phyloP scores from a whole-genome alignment of 83 land plant species.

The Picea abies region DNA sequence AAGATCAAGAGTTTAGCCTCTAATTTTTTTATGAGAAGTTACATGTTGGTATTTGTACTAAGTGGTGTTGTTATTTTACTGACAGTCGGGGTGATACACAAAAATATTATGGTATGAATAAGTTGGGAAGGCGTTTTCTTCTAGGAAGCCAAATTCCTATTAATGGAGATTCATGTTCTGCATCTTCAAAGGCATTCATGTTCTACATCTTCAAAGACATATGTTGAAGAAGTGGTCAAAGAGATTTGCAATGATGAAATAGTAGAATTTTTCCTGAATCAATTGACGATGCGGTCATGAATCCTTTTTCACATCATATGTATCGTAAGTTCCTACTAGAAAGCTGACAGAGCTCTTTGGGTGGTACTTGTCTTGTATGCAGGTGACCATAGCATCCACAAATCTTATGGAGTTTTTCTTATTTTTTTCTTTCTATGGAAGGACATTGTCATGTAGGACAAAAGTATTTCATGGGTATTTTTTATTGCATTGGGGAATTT shows the following conservation, averaged over 20 bases:
- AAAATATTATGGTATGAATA: slow-evolving; percentile 64
- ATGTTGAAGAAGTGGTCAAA: slow-evolving; percentile 80
- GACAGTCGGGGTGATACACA: slow-evolving; percentile 74
- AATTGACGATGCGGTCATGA: slow-evolving; percentile 87
- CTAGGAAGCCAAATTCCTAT: slow-evolving; percentile 26
- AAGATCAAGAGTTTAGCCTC: too few species aligned
- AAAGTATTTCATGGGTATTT: neutral
- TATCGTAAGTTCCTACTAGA: slow-evolving; percentile 72
- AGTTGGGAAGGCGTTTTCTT: slow-evolving; percentile 70
- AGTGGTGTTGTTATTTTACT: neutral
- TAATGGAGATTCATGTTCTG: neutral
- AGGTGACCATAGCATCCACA: neutral
- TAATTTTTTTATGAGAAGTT: too few species aligned
- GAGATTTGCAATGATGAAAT: slow-evolving; percentile 63
- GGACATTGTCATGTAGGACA: neutral
- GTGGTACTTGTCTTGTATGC: slow-evolving; percentile 75
- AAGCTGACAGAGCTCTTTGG: slow-evolving; percentile 70
- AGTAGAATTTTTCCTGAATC: slow-evolving; percentile 80
- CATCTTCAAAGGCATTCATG: too few species aligned
- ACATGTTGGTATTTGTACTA: too few species aligned
- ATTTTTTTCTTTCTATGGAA: neutral
- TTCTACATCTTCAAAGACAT: slow-evolving; percentile 46
- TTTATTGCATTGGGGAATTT: neutral
- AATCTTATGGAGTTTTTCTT: neutral
- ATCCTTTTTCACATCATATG: slow-evolving; percentile 63